phyloP scores from a whole-genome alignment of 2,329 filamentous ascomycete genomes.

The Stachybotrys echinatus region DNA sequence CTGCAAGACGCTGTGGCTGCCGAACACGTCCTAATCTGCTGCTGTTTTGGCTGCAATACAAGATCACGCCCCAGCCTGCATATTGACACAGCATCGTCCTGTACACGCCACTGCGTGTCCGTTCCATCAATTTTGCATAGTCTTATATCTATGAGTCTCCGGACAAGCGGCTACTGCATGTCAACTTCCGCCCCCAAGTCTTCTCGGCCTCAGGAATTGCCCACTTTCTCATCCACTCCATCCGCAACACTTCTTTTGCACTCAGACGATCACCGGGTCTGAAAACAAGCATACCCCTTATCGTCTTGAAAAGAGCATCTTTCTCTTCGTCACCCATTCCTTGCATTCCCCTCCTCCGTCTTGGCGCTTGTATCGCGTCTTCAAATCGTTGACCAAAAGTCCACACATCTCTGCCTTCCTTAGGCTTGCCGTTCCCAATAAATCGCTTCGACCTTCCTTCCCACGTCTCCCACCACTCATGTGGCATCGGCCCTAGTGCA shows the following conservation, averaged over 20 bases:
- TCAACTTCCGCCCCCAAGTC: neutral
- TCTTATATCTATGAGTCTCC: no score
- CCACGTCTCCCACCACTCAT: neutral
- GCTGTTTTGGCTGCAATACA: no score
- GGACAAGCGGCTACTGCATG: no score
- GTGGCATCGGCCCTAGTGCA: neutral
- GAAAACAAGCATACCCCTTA: neutral
- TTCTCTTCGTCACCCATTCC: neutral
- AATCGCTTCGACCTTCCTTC: neutral
- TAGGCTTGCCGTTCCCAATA: neutral
- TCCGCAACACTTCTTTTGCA: constrained; percentile 1
- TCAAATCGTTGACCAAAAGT: neutral
- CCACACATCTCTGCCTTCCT: neutral
- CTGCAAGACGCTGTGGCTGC: no score
- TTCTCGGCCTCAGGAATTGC: constrained; percentile 1
- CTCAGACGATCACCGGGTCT: neutral
- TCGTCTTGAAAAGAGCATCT: neutral
- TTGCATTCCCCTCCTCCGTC: neutral
- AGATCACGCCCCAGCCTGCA: no score
- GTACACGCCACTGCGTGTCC: no score
- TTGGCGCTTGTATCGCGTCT: neutral
- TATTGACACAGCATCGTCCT: no score
- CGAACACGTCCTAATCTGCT: no score
- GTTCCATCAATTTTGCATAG: no score
- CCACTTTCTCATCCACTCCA: constrained; percentile 2